Base-by-base conservation (phyloP, 345 rosid genomes). In the Populus davidiana region DNA sequence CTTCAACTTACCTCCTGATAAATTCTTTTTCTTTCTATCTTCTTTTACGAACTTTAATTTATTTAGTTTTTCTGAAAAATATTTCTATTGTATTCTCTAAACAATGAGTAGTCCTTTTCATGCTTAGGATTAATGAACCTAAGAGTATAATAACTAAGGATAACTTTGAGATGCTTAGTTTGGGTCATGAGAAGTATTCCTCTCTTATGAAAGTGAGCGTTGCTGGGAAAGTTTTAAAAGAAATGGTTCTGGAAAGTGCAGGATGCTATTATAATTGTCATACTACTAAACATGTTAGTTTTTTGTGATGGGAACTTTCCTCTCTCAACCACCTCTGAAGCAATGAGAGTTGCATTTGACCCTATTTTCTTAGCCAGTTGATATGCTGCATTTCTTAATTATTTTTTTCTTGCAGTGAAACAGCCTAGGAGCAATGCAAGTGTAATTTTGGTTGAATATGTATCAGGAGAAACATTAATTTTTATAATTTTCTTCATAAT, bases 1-100 rank as follows among this genome's bases (percentile, higher is more conserved):
- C 17, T 68, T 73, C 38, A 29, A 36, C 66, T 70, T 78, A 50
- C 68, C 74, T 72, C n/a, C 67, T 50, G 43, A 21, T 74, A 23
- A 21, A 16, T 52, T 33, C 5, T 52, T 67, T 63, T 64, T 38
- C 23, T 16, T 73, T 66, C 38, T 54, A 39, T 54, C 17, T 39
- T 47, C 39, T 27, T 5, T n/a, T 6, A 49, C 23, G 5, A 17
- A 27, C 5, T 20, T 39, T 33, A 20, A 4, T 33, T 17, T 62
- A 13, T 9, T 14, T 10, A 41, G 11, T 43, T 43, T 38, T 36
- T 23, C 23, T 49, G 23, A n/a, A 21, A 70, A 61, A 21, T 44
- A 12, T 10, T 29, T 36, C 13, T 3, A 25, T 7, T 38, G 1
- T 73, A 7, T 31, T 73, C 8, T 41, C 66, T 20, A 13, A 36